Evolutionary conservation across 129 eudicot genomes (phyloP).

Genomic region (Lactuca saligna): DNA sequence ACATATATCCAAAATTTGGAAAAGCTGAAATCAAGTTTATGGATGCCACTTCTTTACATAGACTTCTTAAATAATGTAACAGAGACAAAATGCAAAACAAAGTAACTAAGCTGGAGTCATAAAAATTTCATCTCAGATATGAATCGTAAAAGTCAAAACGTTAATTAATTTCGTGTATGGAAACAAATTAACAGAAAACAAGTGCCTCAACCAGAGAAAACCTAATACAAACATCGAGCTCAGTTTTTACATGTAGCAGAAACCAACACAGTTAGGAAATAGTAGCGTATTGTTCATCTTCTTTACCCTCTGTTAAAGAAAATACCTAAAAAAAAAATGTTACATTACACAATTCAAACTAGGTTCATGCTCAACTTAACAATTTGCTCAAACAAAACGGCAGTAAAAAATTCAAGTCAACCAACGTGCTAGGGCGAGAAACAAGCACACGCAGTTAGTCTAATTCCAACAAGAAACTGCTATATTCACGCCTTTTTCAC

Average conservation of each 20-base stretch:
- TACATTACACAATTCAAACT: constrained; percentile 28
- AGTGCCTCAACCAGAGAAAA: constrained; percentile 1
- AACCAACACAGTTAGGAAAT: not conserved
- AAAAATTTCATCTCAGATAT: constrained; percentile 16
- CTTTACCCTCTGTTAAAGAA: not conserved
- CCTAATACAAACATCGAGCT: constrained; percentile 15
- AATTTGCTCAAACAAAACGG: not conserved
- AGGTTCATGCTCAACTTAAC: constrained; percentile 6
- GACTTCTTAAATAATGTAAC: not conserved
- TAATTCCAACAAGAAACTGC: constrained; percentile 6
- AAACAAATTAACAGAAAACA: not conserved
- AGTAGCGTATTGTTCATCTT: constrained; percentile 2
- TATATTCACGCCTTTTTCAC: not conserved
- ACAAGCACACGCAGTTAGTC: not conserved
- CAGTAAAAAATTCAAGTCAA: constrained; percentile 12
- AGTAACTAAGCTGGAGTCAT: constrained; percentile 12
- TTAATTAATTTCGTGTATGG: constrained; percentile 1
- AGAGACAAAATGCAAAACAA: not conserved
- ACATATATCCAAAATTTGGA: constrained; percentile 4
- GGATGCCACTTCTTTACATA: not conserved
- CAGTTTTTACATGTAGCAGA: not conserved
- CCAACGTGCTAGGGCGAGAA: constrained; percentile 22
- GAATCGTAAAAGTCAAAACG: constrained; percentile 5
- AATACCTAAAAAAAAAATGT: constrained; percentile 10
- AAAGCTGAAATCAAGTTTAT: constrained; percentile 9